These are phyloP conservation scores for Auriscalpium orientale DNA, from an alignment of 768 basidiomycete species.

Conservation along the genomic window DNA sequence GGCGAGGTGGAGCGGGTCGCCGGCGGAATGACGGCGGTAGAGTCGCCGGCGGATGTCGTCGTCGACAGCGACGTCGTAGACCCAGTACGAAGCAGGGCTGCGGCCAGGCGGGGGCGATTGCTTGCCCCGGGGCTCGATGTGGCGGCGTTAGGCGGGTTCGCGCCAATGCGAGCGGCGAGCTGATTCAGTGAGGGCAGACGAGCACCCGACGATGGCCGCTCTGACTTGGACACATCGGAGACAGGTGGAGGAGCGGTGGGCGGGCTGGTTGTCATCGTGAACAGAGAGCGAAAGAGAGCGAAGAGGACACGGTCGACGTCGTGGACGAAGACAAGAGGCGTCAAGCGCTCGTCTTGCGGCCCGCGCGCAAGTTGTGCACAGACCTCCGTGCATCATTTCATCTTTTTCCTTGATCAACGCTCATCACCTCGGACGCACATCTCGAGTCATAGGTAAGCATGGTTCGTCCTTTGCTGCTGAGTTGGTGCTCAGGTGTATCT, in stretches of 20 bases:
- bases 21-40: slow-evolving; percentile 58
- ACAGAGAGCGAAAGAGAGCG: background rate
- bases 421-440: too few relatives aligned
- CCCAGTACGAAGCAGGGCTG: slow-evolving; percentile 59
- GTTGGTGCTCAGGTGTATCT: too few relatives aligned
- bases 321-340: too few relatives aligned
- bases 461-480: too few relatives aligned
- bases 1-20: slow-evolving; percentile 65
- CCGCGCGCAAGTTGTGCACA: too few relatives aligned
- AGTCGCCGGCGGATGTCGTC: slow-evolving; percentile 41
- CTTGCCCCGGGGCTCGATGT: slow-evolving; percentile 21
- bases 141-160: slow-evolving; percentile 28
- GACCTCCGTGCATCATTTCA: too few relatives aligned
- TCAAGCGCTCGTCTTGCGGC: too few relatives aligned
- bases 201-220: slow-evolving; percentile 23
- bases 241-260: slow-evolving; percentile 18
- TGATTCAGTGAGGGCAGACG: slow-evolving; percentile 74
- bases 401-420: too few relatives aligned
- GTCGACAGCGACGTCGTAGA: slow-evolving; percentile 34
- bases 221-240: slow-evolving; percentile 29
- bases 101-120: slow-evolving; percentile 63
- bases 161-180: slow-evolving; percentile 69
- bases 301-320: background rate
- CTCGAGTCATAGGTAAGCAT: too few relatives aligned
- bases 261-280: slow-evolving; percentile 15